A percentile compares a stretch with the other conserved stretches of the same genome.
These are phyloP conservation scores for Mangifera indica DNA, from an alignment of 345 rosid genomes.

Conservation along the genomic window DNA sequence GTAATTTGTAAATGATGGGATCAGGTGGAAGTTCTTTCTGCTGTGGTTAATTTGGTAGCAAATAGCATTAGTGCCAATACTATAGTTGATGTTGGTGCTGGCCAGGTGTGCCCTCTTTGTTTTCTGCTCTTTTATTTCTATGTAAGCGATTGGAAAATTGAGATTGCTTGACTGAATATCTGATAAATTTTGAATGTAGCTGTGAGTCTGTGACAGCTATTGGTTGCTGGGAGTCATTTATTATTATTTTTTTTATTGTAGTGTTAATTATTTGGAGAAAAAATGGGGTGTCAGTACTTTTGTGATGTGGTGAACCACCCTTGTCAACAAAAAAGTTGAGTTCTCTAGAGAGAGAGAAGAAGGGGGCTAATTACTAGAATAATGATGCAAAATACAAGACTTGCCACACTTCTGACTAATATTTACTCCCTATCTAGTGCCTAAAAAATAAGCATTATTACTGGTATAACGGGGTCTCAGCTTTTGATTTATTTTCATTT, in stretches of 20 bases:
- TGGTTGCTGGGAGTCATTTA: not conserved
- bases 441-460: no score
- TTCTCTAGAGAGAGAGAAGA: no score
- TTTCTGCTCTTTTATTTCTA: not conserved
- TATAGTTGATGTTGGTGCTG: constrained; percentile 88
- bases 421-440: no score
- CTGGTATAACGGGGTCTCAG: no score
- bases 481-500: no score
- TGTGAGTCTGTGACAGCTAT: not conserved
- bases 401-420: no score
- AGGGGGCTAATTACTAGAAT: no score
- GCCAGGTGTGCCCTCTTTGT: constrained; percentile 57
- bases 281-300: not conserved
- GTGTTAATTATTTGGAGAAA: not conserved
- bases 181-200: constrained; percentile 12
- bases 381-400: no score
- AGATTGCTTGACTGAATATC: not conserved
- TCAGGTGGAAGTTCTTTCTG: constrained; percentile 90
- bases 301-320: not conserved
- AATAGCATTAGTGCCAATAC: constrained; percentile 52
- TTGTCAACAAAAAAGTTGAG: no score
- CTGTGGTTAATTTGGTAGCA: constrained; percentile 52
- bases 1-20: constrained; percentile 18
- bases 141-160: not conserved
- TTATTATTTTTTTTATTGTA: not conserved